These are phyloP conservation scores for Pseudocercospora pini-densiflorae DNA, from an alignment of 2,329 filamentous ascomycete species.

Conservation along the genomic window DNA sequence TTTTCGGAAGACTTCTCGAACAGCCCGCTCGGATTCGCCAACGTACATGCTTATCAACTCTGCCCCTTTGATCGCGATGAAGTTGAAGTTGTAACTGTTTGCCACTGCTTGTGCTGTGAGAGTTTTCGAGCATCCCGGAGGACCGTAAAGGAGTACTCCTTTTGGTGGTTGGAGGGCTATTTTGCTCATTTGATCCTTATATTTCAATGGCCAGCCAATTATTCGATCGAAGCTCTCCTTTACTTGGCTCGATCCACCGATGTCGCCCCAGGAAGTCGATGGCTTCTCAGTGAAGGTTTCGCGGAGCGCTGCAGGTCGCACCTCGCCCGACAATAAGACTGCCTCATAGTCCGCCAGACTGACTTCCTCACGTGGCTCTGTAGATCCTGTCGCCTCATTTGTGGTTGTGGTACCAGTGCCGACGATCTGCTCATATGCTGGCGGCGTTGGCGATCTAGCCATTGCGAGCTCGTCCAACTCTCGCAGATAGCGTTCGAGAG, in stretches of 20 bases:
- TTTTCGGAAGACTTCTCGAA: conserved; percentile 83
- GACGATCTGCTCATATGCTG: conserved; percentile 20
- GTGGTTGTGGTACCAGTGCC: neutral
- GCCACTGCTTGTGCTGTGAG: conserved; percentile 89
- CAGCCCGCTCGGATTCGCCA: conserved; percentile 85
- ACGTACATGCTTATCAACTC: conserved; percentile 98
- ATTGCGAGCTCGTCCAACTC: conserved; percentile 30
- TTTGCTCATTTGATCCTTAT: conserved; percentile 55
- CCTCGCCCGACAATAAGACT: conserved; percentile 31
- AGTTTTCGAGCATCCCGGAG: conserved; percentile 94
- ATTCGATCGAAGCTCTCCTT: conserved; percentile 65
- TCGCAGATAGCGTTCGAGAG: conserved; percentile 39
- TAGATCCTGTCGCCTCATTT: no score
- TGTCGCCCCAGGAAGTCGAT: conserved; percentile 82
- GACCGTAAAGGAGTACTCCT: conserved; percentile 86
- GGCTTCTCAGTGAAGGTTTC: conserved; percentile 89
- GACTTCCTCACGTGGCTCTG: neutral
- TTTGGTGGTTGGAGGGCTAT: conserved; percentile 68
- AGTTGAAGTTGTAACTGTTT: conserved; percentile 88
- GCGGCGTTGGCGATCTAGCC: conserved; percentile 24
- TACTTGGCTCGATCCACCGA: conserved; percentile 80
- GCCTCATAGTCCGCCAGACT: conserved; percentile 15
- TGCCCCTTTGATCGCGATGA: conserved; percentile 90
- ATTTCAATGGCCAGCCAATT: conserved; percentile 62
- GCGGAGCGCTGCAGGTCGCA: conserved; percentile 84